Percentiles rank a stretch among this genome's conserved stretches.
Conservation (phyloP, 805 yeast species). For the Babjeviella inositovora region DNA sequence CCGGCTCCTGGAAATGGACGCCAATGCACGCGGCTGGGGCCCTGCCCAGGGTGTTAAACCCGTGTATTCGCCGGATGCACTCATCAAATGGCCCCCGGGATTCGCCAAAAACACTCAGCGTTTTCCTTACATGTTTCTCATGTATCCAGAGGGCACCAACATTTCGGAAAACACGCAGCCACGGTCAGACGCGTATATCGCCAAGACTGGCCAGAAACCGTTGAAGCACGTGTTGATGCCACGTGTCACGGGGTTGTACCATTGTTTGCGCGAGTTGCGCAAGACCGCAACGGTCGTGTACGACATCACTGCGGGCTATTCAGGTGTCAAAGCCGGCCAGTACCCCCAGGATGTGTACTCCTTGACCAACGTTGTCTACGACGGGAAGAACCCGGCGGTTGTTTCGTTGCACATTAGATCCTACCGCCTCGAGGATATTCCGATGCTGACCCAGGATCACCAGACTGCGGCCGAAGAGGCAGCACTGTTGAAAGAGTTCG, state of each 20-base stretch:
- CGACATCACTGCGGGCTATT: constrained; percentile 74
- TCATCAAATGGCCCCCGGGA: constrained; percentile 3
- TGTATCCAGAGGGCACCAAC: constrained; percentile 95
- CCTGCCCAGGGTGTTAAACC: too few relatives aligned
- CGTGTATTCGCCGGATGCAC: constrained; percentile 14
- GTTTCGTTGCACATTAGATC: constrained; percentile 54
- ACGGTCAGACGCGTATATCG: constrained; percentile 42
- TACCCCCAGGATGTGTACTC: constrained; percentile 72
- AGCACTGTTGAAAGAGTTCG: constrained; percentile 29
- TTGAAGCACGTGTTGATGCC: constrained; percentile 67
- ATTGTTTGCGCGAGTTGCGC: constrained; percentile 39
- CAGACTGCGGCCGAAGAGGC: constrained; percentile 24
- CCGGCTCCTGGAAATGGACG: constrained; percentile 39
- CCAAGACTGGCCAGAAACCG: constrained; percentile 25
- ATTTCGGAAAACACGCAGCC: constrained; percentile 47
- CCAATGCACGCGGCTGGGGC: constrained; percentile 41
- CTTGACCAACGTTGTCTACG: constrained; percentile 41
- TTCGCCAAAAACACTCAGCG: constrained; percentile 15
- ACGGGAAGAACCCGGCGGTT: constrained; percentile 55
- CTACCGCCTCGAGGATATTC: constrained; percentile 43
- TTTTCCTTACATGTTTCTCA: constrained; percentile 42
- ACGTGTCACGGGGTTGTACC: constrained; percentile 63
- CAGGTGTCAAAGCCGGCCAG: constrained; percentile 44
- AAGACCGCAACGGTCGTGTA: constrained; percentile 42
- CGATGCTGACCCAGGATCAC: constrained; percentile 30